Percentiles rank a stretch among this genome's conserved stretches.
phyloP scores from a whole-genome alignment of 2,329 filamentous ascomycete genomes.

The Fusarium sp. region DNA sequence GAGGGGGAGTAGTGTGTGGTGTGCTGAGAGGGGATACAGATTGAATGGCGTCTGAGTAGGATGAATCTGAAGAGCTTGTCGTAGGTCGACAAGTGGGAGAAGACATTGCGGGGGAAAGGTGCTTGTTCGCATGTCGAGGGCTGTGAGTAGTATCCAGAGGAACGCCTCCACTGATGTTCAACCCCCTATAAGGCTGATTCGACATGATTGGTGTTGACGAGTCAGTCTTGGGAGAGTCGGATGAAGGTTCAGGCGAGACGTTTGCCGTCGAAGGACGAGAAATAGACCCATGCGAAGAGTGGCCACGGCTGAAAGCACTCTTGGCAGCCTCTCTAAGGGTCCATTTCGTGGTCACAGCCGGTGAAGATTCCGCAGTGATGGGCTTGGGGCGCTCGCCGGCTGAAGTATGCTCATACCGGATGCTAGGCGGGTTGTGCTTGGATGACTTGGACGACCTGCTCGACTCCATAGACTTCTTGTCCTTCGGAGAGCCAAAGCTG shows the following conservation, averaged over 20 bases:
- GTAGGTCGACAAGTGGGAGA: constrained; percentile 27
- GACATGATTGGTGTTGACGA: constrained; percentile 12
- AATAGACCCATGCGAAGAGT: constrained; percentile 22
- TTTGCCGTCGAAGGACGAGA: constrained; percentile 28
- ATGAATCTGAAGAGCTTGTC: constrained; percentile 52
- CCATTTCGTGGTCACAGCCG: constrained; percentile 42
- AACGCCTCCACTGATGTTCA: not conserved
- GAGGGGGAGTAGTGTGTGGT: constrained; percentile 54
- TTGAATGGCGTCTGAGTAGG: constrained; percentile 53
- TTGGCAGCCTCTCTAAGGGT: constrained; percentile 52
- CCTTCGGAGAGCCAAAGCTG: not conserved
- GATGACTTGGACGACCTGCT: constrained; percentile 20
- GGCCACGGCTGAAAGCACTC: constrained; percentile 45
- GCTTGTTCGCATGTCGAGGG: constrained; percentile 12
- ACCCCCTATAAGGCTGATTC: not conserved
- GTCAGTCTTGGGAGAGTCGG: constrained; percentile 23
- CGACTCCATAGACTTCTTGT: constrained; percentile 12
- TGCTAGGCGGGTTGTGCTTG: constrained; percentile 41
- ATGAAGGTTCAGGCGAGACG: constrained; percentile 1
- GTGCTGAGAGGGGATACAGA: constrained; percentile 52
- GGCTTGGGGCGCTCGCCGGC: constrained; percentile 38
- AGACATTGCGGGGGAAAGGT: constrained; percentile 4
- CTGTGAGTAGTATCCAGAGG: constrained; percentile 6
- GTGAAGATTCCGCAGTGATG: constrained; percentile 28
- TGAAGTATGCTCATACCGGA: constrained; percentile 44